These are phyloP conservation scores for Streptanthus diversifolius DNA, from an alignment of 345 rosid genomes.

Conservation along the genomic window DNA sequence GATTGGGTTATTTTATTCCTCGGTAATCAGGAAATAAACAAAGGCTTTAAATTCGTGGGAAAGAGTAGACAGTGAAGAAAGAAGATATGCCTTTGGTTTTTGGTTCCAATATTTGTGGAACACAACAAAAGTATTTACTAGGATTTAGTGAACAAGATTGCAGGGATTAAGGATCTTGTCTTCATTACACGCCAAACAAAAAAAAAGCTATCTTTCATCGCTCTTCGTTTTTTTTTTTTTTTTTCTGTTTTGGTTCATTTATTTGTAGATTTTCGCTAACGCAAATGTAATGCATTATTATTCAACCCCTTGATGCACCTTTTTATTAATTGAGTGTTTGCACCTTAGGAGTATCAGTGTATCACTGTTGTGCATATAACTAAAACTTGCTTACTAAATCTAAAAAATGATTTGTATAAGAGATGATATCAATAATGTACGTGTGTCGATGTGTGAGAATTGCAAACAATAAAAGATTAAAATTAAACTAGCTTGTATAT, in stretches of 20 bases:
- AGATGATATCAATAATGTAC: too few species aligned
- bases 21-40: conserved; percentile 25
- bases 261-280: conserved; percentile 18
- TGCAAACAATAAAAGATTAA: not conserved
- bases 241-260: conserved; percentile 6
- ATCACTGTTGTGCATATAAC: not conserved
- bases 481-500: not conserved
- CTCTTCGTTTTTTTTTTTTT: not conserved
- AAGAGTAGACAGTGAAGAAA: conserved; percentile 8
- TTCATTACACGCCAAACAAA: conserved; percentile 39
- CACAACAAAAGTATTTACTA: conserved; percentile 32
- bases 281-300: conserved; percentile 12
- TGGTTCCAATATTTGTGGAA: conserved; percentile 44
- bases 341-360: not conserved
- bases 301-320: not conserved
- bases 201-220: not conserved
- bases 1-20: conserved; percentile 18
- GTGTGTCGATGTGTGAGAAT: not conserved
- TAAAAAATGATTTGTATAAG: not conserved
- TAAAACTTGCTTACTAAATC: not conserved
- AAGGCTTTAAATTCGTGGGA: conserved; percentile 13
- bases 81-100: conserved; percentile 31
- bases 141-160: conserved; percentile 31
- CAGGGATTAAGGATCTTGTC: conserved; percentile 47
- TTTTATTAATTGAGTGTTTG: not conserved